Evolutionary conservation across 2,329 filamentous ascomycete genomes (phyloP), one percentile per base, ranked within the genome.

Genomic region (Ustilaginoidea virens): DNA sequence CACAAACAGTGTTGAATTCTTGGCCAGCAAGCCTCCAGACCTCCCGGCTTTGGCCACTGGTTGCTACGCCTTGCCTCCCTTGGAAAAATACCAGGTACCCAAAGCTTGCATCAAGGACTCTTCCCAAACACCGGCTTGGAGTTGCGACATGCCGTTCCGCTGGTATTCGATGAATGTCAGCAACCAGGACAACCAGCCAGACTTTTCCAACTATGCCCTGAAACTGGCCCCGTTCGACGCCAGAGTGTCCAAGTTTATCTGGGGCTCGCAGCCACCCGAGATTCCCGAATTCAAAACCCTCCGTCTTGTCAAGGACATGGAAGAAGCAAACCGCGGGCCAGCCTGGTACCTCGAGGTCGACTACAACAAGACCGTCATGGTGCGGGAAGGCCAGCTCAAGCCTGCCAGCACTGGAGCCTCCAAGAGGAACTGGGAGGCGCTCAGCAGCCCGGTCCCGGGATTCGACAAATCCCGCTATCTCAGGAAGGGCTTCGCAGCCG

Each of bases 81-180:
- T 72, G 4, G 52, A 60, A 25, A 53, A 62, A 3, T 60, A 58
- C 30, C 56, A 60, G 30, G 53, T 56, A 3, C 63, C 68, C 11
- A 61, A 56, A 23, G 56, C 60, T 0, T 81, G 76, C 44, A 58
- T 80, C 34, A 57, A 58, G 18, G 59, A 75, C 32, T 55, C 61
- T 1, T 56, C 48, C 1, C 63, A 74, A 39, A 53, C 58, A n/a
- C 48, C 58, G 28, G 66, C 74, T 1, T 81, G 76, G 76, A 67
- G 59, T 33, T 81, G 76, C 44, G 58, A 66, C 9, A 55, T 77
- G 17, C 52, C 56, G 2, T 55, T 56, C 25, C 51, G 52, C 5
- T 51, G 58, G 25, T 60, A 63, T 28, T 47, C 53, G 2, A 48
- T 70, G 49, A 47, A 52, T 2, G 48, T 72, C 12, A 37, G 34